Evolutionary conservation across 805 yeast species (phyloP), one percentile per base, ranked within the genome.

Genomic region (Candida coquimbonensis): DNA sequence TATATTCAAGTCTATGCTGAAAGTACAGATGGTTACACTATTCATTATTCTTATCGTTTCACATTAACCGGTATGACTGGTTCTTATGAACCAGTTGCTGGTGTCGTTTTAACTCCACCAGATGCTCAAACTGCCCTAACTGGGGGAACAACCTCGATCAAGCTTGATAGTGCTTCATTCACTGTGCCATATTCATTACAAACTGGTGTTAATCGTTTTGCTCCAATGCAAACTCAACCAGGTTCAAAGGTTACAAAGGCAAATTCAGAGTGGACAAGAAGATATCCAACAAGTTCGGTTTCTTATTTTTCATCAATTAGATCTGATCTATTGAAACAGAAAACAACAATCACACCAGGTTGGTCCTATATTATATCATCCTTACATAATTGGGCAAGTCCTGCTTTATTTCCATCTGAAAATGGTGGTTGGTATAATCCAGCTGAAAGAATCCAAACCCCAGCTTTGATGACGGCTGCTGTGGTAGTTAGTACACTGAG

Each of bases 181-280:
- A 60, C 81, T 3, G 67, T 89, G 7, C 75, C 95, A 2, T 91
- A 90, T 66, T 75, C 87, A 3, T 51, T 55, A 55, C 98, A 91
- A 67, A 83, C 93, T 0, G 96, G 96, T 29, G 64, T 54, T 19
- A 78, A 86, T 9, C 76, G 90, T 55, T 87, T 67, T 63, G 97
- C 98, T 1, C 96, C 97, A 44, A 87, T 89, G 96, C 97, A 90
- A 67, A 62, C 72, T 48, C 96, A 88, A 65, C 97, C 99, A 7
- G 86, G 83, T 4, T 58, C 84, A 1, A 67, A 66, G 9, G 77
- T 88, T 25, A 85, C 96, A 0, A 77, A 70, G 35, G 46, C 45
- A 26, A 47, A 54, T 14, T 72, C 83, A 9, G 65, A 81, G 4
- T 83, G 90, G 82, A 61, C 83, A 11, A 74, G 81, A 53, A 70